A percentile compares a stretch with the other conserved stretches of the same genome.
Conservation (phyloP, 768 basidiomycete species). For the Candolleomyces aberdarensis region DNA sequence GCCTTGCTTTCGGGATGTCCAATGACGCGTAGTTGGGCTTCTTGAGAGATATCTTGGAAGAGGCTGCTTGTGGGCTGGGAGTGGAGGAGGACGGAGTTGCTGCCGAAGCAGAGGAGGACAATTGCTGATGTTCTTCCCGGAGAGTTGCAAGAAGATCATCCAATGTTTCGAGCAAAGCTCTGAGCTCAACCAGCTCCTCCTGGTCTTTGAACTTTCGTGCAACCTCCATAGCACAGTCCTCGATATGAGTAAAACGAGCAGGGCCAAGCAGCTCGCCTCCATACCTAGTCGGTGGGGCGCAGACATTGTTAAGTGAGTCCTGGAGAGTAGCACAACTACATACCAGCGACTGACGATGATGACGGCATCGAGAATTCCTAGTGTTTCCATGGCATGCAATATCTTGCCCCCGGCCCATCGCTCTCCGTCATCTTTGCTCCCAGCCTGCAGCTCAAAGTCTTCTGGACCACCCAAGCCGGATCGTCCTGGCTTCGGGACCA, state of each 20-base stretch:
- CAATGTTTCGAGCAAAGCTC: constrained; percentile 53
- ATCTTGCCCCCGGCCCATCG: constrained; percentile 64
- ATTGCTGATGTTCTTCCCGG: constrained; percentile 40
- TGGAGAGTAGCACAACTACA: background rate
- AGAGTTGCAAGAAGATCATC: constrained; percentile 60
- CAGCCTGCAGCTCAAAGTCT: constrained; percentile 67
- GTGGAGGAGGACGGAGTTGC: background rate
- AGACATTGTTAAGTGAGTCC: background rate
- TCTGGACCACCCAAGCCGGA: constrained; percentile 69
- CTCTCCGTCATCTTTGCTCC: constrained; percentile 76
- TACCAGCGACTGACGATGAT: constrained; percentile 81
- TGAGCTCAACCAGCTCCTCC: constrained; percentile 65
- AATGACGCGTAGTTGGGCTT: constrained; percentile 48
- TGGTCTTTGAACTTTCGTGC: constrained; percentile 63
- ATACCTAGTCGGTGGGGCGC: constrained; percentile 46
- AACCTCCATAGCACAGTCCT: constrained; percentile 71
- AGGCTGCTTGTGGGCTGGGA: background rate
- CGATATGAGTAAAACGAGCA: constrained; percentile 71
- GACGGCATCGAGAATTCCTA: constrained; percentile 72
- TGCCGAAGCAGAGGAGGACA: constrained; percentile 15
- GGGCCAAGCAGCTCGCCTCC: constrained; percentile 82
- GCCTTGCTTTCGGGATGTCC: constrained; percentile 62
- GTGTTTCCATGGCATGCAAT: constrained; percentile 64
- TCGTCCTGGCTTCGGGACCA: constrained; percentile 62
- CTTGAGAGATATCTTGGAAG: constrained; percentile 13